Percentiles rank a stretch among this genome's conserved stretches.
Conservation (phyloP, 2,329 filamentous ascomycete species). For the Penicillium sp. region DNA sequence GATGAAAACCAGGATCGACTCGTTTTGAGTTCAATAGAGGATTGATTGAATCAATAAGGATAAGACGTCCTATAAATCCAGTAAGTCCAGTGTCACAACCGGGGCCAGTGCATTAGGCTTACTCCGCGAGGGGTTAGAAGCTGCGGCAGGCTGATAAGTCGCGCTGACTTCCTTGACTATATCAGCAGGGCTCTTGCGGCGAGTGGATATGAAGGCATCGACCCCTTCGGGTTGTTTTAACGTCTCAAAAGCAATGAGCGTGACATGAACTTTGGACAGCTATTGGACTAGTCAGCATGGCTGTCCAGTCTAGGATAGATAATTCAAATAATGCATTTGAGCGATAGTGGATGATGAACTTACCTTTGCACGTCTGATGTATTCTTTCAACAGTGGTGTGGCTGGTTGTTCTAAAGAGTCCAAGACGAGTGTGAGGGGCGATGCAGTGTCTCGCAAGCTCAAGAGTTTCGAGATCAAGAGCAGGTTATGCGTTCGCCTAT, state of each 20-base stretch:
- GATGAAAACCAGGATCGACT: conserved; percentile 51
- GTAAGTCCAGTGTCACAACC: background rate
- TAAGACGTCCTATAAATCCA: conserved; percentile 57
- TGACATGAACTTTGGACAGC: conserved; percentile 61
- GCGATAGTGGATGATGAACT: conserved; percentile 11
- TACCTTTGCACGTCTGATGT: conserved; percentile 71
- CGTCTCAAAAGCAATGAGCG: conserved; percentile 76
- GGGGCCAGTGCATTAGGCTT: conserved; percentile 10
- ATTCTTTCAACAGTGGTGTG: conserved; percentile 66
- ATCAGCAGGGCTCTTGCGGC: conserved; percentile 54
- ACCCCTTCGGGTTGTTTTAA: conserved; percentile 60
- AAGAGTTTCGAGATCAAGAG: conserved; percentile 79
- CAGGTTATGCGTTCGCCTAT: conserved; percentile 78
- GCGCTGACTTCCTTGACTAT: conserved; percentile 60
- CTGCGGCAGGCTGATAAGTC: conserved; percentile 24
- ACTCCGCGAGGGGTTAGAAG: conserved; percentile 28
- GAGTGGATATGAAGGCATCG: conserved; percentile 64
- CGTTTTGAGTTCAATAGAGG: conserved; percentile 48
- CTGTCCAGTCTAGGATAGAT: too few species aligned
- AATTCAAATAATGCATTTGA: background rate
- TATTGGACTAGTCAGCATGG: conserved; percentile 17
- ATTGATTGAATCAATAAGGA: conserved; percentile 78
- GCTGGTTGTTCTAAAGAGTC: conserved; percentile 82
- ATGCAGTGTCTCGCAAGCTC: conserved; percentile 71
- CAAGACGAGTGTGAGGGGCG: conserved; percentile 79